These are phyloP conservation scores for Nothomitra cinnamomea DNA, from an alignment of 2,329 filamentous ascomycete genomes.

Conservation along the genomic window DNA sequence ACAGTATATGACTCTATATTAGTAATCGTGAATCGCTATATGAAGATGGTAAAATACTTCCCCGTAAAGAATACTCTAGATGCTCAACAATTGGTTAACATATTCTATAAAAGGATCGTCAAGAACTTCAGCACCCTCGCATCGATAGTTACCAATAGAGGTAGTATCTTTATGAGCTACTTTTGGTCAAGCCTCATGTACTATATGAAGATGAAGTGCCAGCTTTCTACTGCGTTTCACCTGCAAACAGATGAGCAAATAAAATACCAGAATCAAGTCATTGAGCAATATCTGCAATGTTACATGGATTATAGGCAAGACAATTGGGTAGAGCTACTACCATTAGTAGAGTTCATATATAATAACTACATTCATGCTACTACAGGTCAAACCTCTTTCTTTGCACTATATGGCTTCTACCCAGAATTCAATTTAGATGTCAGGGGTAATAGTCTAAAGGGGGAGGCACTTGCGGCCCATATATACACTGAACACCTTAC, in stretches of 20 bases:
- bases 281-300: conserved; percentile 7
- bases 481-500: neutral
- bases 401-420: conserved; percentile 8
- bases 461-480: neutral
- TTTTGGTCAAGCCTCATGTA: conserved; percentile 4
- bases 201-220: neutral
- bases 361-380: conserved; percentile 8
- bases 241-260: conserved; percentile 10
- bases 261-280: conserved; percentile 7
- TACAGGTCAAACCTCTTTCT: conserved; percentile 10
- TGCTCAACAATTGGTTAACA: conserved; percentile 9
- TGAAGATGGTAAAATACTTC: conserved; percentile 10
- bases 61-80: conserved; percentile 9
- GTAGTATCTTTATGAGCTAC: conserved; percentile 12
- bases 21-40: conserved; percentile 13
- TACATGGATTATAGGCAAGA: conserved; percentile 12
- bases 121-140: conserved; percentile 10
- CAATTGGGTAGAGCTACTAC: conserved; percentile 10
- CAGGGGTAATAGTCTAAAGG: neutral
- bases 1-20: conserved; percentile 11
- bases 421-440: conserved; percentile 7
- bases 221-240: conserved; percentile 6
- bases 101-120: conserved; percentile 11
- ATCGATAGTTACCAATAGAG: conserved; percentile 12
- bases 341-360: conserved; percentile 10